These are phyloP conservation scores for Asterophora parasitica DNA, from an alignment of 768 basidiomycete species.

Conservation along the genomic window DNA sequence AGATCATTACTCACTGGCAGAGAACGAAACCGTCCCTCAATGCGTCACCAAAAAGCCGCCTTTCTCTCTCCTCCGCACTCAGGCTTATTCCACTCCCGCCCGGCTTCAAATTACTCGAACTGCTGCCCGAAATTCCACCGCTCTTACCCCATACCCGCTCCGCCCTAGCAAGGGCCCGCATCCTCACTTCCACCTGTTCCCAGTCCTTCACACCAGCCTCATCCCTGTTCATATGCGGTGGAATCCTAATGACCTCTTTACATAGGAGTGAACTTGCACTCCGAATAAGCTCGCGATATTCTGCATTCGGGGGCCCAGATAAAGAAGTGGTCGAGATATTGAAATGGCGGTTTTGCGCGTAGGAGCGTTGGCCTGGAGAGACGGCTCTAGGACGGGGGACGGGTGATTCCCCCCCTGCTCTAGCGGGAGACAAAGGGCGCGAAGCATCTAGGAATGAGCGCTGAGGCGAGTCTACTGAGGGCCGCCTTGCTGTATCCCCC, in stretches of 20 bases:
- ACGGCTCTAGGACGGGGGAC: conserved; percentile 41
- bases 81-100: conserved; percentile 34
- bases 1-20: conserved; percentile 68
- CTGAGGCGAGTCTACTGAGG: conserved; percentile 23
- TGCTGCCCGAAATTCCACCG: conserved; percentile 33
- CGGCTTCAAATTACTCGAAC: conserved; percentile 35
- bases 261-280: conserved; percentile 59
- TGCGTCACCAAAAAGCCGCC: conserved; percentile 67
- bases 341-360: conserved; percentile 50
- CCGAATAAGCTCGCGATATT: conserved; percentile 66
- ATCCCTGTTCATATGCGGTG: conserved; percentile 47
- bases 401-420: conserved; percentile 35
- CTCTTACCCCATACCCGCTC: conserved; percentile 77
- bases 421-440: conserved; percentile 17
- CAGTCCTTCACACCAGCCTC: conserved; percentile 53
- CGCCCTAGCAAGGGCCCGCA: conserved; percentile 55
- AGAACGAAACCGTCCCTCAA: conserved; percentile 82
- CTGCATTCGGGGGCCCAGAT: conserved; percentile 41
- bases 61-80: conserved; percentile 71
- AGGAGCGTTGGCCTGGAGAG: conserved; percentile 45
- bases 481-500: conserved; percentile 19
- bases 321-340: conserved; percentile 61
- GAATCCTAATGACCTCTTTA: conserved; percentile 60
- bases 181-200: conserved; percentile 71
- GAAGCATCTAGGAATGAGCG: conserved; percentile 35